These are phyloP conservation scores for Dispira simplex DNA, from an alignment of 192 early-diverging fungal species.

Conservation along the genomic window DNA sequence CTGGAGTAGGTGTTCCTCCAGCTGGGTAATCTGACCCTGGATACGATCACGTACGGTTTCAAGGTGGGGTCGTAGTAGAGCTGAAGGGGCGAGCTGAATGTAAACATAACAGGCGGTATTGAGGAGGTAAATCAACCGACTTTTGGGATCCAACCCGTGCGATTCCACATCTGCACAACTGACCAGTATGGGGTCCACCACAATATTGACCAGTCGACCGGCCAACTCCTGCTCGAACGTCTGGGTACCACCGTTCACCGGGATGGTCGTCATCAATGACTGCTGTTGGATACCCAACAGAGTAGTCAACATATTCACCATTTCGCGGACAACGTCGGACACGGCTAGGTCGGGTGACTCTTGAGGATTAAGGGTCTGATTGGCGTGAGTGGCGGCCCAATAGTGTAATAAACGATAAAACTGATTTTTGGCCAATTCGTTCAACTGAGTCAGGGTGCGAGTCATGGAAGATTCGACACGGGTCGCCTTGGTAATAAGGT, in stretches of 20 bases:
- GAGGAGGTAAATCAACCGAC: too few species aligned
- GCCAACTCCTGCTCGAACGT: slow-evolving; percentile 2
- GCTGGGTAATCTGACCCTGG: too few species aligned
- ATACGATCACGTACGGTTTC: too few species aligned
- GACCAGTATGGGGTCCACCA: background rate
- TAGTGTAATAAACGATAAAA: background rate
- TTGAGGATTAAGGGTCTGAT: background rate
- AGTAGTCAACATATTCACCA: background rate
- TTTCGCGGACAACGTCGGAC: background rate
- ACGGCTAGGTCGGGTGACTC: background rate
- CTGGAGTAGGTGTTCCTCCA: too few species aligned
- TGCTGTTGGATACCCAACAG: background rate
- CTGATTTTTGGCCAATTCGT: background rate
- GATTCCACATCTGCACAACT: slow-evolving; percentile 4
- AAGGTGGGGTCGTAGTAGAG: too few species aligned
- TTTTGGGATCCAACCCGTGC: too few species aligned
- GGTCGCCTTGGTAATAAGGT: slow-evolving; percentile 4
- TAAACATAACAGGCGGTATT: too few species aligned
- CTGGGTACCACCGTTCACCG: background rate
- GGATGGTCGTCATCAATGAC: slow-evolving; percentile 5
- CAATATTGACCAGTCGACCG: background rate
- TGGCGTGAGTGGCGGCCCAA: background rate
- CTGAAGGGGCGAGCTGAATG: too few species aligned
- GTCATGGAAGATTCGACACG: background rate
- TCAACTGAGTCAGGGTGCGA: background rate